Evolutionary conservation across 2,329 filamentous ascomycete species (phyloP), one percentile per base, ranked within the genome.

Genomic region (Phaeosphaeriaceae sp.): DNA sequence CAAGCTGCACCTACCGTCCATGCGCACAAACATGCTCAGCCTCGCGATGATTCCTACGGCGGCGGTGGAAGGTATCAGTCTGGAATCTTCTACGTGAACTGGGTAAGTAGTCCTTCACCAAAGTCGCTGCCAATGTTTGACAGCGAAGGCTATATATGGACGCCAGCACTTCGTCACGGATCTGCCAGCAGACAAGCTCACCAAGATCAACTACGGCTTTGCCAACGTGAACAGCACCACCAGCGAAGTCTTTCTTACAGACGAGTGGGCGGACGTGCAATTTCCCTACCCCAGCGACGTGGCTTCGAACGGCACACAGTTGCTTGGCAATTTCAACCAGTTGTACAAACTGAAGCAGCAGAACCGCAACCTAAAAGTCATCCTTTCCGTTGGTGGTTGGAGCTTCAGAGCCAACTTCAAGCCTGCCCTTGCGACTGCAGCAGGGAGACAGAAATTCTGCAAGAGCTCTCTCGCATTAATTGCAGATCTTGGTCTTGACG

Each of bases 121-220:
- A 44, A 7, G 4, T 44, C 6, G 11, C 7, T 11, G 3, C 31
- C 31, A 5, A n/a, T n/a, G n/a, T 11, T 20, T 36, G 19, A 48
- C 20, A 24, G 45, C 60, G 15, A 51, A 84, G 92, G 91, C 91
- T 61, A 94, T 96, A 67, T 97, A 97, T 76, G 92, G 82, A 48
- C 88, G 93, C 56, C 89, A 93, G 67, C 89, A 94, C 74, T 86
- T 88, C 20, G 92, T 93, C 0, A 91, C 95, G 71, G 88, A 97
- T 74, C 85, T 98, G 2, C 91, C 91, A 0, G 86, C 85, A 5
- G 86, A 93, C 55, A 90, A 92, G 55, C 85, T 97, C 49, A 97
- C 93, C 0, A 94, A 97, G 72, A 79, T 97, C 13, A 86, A 97
- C 21, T 97, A 97, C 69, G 86, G 92, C 17, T 97, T 97, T 79